Evolutionary conservation across 78 protist genomes (phyloP).

Genomic region (Dictyostelium brefeldianum): DNA sequence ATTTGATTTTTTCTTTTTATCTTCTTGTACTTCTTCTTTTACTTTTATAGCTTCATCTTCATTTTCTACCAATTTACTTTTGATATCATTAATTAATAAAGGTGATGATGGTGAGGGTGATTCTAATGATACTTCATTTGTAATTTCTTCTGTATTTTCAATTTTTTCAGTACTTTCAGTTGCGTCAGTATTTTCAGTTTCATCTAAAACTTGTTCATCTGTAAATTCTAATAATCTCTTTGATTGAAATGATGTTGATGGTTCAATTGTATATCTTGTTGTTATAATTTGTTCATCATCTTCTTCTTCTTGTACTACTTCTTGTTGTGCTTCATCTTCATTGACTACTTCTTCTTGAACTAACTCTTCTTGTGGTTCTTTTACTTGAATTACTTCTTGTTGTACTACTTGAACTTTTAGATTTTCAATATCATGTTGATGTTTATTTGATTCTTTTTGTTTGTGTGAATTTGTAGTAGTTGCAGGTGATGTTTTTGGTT

Average conservation of each 20-base stretch:
- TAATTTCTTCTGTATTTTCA: background rate
- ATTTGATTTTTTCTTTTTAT: background rate
- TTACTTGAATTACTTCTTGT: background rate
- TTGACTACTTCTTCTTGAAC: background rate
- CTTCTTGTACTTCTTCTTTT: background rate
- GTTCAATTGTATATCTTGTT: no score
- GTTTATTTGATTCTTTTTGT: background rate
- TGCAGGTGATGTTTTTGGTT: background rate
- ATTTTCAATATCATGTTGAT: background rate
- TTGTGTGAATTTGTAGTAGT: background rate
- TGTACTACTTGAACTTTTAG: background rate
- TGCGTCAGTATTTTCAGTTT: background rate
- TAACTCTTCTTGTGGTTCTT: background rate
- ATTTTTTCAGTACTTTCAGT: background rate
- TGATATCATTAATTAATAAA: no score
- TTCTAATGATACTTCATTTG: no score
- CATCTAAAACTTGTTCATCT: background rate
- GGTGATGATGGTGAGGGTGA: no score
- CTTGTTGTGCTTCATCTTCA: background rate
- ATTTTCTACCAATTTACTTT: background rate
- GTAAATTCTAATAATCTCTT: background rate
- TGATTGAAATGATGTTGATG: no score
- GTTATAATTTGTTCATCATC: no score
- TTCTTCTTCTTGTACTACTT: background rate
- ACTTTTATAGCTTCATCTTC: background rate